phyloP scores from a whole-genome alignment of 169 alveolate genomes.

The Eimeria nieschulzi region DNA sequence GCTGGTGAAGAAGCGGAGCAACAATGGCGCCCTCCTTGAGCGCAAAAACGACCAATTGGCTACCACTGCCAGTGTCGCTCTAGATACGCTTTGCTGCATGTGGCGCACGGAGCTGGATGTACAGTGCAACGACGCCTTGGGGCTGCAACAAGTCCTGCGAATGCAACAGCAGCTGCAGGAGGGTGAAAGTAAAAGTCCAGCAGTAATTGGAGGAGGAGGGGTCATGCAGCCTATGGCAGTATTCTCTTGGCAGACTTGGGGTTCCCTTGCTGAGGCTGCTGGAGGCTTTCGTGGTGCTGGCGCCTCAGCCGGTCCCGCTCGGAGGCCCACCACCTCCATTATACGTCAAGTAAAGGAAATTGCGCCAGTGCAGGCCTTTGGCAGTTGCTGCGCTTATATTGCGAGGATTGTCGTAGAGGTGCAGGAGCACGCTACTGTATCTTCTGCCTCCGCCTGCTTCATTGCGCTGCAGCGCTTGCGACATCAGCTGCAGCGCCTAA shows the following conservation, averaged over 20 bases:
- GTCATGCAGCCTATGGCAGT: not conserved
- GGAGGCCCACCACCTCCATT: not conserved
- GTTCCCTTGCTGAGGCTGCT: constrained; percentile 17
- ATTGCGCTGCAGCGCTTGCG: constrained; percentile 64
- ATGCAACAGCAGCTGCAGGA: constrained; percentile 47
- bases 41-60: not conserved
- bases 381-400: not conserved
- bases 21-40: not conserved
- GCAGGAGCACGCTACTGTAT: constrained; percentile 71
- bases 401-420: constrained; percentile 39
- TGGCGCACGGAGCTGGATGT: constrained; percentile 63
- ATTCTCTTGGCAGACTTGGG: constrained; percentile 21
- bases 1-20: not conserved
- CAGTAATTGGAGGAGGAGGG: not conserved
- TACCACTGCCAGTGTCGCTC: constrained; percentile 20
- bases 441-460: constrained; percentile 40
- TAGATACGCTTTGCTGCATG: constrained; percentile 32
- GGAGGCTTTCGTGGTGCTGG: constrained; percentile 57
- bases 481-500: constrained; percentile 57
- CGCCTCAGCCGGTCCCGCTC: not conserved
- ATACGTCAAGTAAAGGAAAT: not conserved
- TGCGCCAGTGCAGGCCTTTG: not conserved
- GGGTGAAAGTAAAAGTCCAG: constrained; percentile 5
- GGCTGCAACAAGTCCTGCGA: constrained; percentile 8
- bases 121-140: constrained; percentile 57